A percentile compares a stretch with the other conserved stretches of the same genome.
phyloP scores from a whole-genome alignment of 257 asterid genomes.

The Asclepias syriaca region DNA sequence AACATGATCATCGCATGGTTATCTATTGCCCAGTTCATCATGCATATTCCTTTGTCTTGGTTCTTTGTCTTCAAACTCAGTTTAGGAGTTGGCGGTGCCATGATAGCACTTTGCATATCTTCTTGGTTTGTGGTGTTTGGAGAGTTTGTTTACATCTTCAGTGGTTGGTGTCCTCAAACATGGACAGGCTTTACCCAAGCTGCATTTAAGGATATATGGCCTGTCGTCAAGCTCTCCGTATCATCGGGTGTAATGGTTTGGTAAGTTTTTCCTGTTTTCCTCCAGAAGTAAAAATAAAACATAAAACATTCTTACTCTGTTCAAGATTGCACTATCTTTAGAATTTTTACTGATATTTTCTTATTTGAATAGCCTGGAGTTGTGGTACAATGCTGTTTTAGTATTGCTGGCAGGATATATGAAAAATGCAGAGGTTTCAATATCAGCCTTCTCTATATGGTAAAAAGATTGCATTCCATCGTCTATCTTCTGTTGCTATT shows the following conservation, averaged over 20 bases:
- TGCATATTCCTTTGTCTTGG: constrained; percentile 77
- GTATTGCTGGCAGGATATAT: constrained; percentile 84
- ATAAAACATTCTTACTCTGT: background rate
- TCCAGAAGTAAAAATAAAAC: background rate
- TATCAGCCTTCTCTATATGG: constrained; percentile 91
- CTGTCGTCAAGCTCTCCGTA: constrained; percentile 77
- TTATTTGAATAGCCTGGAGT: constrained; percentile 50
- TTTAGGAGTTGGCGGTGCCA: constrained; percentile 72
- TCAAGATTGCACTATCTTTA: background rate
- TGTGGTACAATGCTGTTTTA: constrained; percentile 83
- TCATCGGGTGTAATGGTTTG: constrained; percentile 86
- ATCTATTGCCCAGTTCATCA: constrained; percentile 38
- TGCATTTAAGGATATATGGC: constrained; percentile 64
- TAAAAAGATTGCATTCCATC: constrained; percentile 16
- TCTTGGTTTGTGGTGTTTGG: constrained; percentile 58
- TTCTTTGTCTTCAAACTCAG: constrained; percentile 42
- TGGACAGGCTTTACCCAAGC: constrained; percentile 74
- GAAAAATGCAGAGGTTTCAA: constrained; percentile 78
- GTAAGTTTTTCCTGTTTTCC: constrained; percentile 25
- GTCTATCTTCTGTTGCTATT: background rate
- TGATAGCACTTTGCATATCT: constrained; percentile 63
- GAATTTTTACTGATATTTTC: background rate
- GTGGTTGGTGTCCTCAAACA: constrained; percentile 81
- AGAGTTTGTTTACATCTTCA: constrained; percentile 62
- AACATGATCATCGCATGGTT: constrained; percentile 67